Conservation (phyloP, 2,329 filamentous ascomycete genomes). For the Fusarium liriodendri region DNA sequence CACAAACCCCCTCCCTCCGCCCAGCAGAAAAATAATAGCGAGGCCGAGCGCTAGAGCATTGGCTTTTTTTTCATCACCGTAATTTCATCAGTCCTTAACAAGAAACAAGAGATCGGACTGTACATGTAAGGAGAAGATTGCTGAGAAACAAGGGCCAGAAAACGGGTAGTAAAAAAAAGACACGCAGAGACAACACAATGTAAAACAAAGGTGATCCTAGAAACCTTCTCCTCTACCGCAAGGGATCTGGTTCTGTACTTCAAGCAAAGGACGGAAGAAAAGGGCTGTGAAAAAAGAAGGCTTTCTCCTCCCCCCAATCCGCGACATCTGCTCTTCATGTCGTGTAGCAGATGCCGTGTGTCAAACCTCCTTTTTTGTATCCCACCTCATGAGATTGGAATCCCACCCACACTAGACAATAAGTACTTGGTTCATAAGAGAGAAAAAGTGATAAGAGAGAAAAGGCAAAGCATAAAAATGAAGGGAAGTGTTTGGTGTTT, state of each 20-base stretch:
- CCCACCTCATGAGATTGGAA: conserved; percentile 28
- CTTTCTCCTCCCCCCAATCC: conserved; percentile 22
- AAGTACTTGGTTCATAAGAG: conserved; percentile 36
- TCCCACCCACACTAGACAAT: conserved; percentile 45
- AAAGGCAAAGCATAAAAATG: conserved; percentile 25
- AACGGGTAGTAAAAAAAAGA: conserved; percentile 18
- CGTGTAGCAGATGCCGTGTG: conserved; percentile 42
- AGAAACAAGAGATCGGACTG: conserved; percentile 35
- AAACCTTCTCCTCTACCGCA: conserved; percentile 1
- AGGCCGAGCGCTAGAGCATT: conserved; percentile 26
- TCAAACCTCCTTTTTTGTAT: conserved; percentile 30
- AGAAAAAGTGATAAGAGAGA: conserved; percentile 17
- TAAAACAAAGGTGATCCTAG: conserved; percentile 22
- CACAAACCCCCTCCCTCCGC: conserved; percentile 10
- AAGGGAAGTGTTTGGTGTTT: conserved; percentile 30
- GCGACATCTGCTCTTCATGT: conserved; percentile 42
- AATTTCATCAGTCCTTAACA: conserved; percentile 44
- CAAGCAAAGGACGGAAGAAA: conserved; percentile 38
- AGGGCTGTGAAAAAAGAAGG: conserved; percentile 9
- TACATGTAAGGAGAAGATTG: conserved; percentile 34
- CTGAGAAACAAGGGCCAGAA: conserved; percentile 26
- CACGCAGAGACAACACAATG: conserved; percentile 13
- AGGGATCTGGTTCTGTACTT: conserved; percentile 30
- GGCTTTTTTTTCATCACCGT: conserved; percentile 40
- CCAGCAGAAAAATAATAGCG: background rate